Evolutionary conservation across 208 protist species (phyloP).

Genomic region (Acanthamoeba healyi): DNA sequence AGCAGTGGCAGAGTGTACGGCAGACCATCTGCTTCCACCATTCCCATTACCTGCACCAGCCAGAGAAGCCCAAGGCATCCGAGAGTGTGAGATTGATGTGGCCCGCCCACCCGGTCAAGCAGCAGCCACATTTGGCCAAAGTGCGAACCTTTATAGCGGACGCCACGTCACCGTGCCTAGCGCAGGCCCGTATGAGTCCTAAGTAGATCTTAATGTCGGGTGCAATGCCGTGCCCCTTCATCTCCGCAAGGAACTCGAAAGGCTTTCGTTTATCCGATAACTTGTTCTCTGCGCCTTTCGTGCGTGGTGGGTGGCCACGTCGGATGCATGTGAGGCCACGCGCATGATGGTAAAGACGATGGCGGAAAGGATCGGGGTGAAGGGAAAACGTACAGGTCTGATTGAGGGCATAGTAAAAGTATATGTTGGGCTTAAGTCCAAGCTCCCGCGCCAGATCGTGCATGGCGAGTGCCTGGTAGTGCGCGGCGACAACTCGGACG

Average conservation of each 20-base stretch:
- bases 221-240: neutral
- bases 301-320: neutral
- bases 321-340: too few relatives aligned
- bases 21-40: neutral
- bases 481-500: neutral
- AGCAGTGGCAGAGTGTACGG: neutral
- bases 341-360: neutral
- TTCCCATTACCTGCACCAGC: neutral
- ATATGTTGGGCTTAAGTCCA: neutral
- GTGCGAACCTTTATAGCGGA: neutral
- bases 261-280: neutral
- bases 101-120: neutral
- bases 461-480: neutral
- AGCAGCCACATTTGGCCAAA: neutral
- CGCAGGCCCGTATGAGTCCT: neutral
- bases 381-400: neutral
- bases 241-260: neutral
- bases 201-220: neutral
- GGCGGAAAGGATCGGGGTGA: neutral
- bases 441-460: neutral
- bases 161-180: neutral
- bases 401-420: neutral
- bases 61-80: too few relatives aligned
- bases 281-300: neutral
- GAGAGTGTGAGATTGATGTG: neutral